These are phyloP conservation scores for Fusarium marasasianum DNA, from an alignment of 2,329 filamentous ascomycete genomes.

Conservation along the genomic window DNA sequence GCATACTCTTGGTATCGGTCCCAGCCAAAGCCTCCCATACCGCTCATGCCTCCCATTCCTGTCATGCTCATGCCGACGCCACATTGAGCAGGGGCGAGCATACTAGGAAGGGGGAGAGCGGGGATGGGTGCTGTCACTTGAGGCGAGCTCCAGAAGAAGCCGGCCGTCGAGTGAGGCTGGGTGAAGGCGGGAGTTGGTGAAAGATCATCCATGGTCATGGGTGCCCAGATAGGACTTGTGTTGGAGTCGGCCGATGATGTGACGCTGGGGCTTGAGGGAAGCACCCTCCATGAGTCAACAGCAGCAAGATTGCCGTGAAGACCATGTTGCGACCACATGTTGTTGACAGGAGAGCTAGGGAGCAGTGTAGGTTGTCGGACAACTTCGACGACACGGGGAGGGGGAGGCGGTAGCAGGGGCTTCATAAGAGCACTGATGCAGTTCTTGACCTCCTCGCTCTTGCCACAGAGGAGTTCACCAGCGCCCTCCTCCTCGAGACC, in stretches of 20 bases:
- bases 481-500: slow-evolving; percentile 96
- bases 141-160: slow-evolving; percentile 83
- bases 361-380: slow-evolving; percentile 86
- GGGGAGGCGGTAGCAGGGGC: slow-evolving; percentile 84
- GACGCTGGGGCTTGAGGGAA: slow-evolving; percentile 87
- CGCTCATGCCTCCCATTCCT: slow-evolving; percentile 67
- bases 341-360: slow-evolving; percentile 80
- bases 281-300: slow-evolving; percentile 88
- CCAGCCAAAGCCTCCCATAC: slow-evolving; percentile 82
- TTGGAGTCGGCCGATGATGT: slow-evolving; percentile 77
- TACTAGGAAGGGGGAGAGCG: slow-evolving; percentile 83
- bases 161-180: slow-evolving; percentile 74
- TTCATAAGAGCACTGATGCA: slow-evolving; percentile 87
- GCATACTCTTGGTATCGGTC: slow-evolving; percentile 86
- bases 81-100: slow-evolving; percentile 81
- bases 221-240: slow-evolving; percentile 79
- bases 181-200: slow-evolving; percentile 85
- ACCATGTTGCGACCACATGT: slow-evolving; percentile 82
- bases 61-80: slow-evolving; percentile 80
- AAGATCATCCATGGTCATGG: slow-evolving; percentile 78
- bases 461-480: slow-evolving; percentile 89
- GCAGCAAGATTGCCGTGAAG: slow-evolving; percentile 71
- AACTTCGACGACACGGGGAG: slow-evolving; percentile 88
- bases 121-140: slow-evolving; percentile 78
- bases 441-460: slow-evolving; percentile 92